phyloP scores from a whole-genome alignment of 208 protist species.

The Leishmania arabica region DNA sequence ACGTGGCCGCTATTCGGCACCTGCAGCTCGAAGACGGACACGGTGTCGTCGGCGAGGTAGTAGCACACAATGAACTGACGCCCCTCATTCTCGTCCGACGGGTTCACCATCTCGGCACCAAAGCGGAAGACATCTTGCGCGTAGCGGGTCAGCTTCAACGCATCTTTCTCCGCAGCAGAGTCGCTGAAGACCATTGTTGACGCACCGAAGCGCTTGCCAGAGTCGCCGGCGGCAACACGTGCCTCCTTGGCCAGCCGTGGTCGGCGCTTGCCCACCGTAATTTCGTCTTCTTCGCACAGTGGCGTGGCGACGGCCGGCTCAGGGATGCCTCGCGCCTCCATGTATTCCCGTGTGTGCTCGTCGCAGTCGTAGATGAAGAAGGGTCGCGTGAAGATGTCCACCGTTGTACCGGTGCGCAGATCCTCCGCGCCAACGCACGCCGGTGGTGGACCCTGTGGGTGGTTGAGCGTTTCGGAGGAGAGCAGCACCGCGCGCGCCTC shows the following conservation, averaged over 20 bases:
- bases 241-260: slow-evolving; percentile 18
- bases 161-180: slow-evolving; percentile 58
- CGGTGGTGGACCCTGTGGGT: slow-evolving; percentile 35
- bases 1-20: slow-evolving; percentile 93
- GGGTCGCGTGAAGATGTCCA: slow-evolving; percentile 80
- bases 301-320: slow-evolving; percentile 34
- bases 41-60: slow-evolving; percentile 96
- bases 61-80: slow-evolving; percentile 90
- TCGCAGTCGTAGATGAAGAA: slow-evolving; percentile 96
- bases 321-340: slow-evolving; percentile 52
- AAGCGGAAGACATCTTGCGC: slow-evolving; percentile 93
- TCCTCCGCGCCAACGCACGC: slow-evolving; percentile 75
- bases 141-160: slow-evolving; percentile 82
- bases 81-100: slow-evolving; percentile 56
- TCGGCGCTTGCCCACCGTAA: slow-evolving; percentile 31
- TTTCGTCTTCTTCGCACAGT: slow-evolving; percentile 46
- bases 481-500: slow-evolving; percentile 32
- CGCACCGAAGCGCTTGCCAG: slow-evolving; percentile 42
- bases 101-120: slow-evolving; percentile 61
- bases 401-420: slow-evolving; percentile 76
- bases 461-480: slow-evolving; percentile 74
- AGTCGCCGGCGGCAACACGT: neutral
- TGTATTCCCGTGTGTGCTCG: slow-evolving; percentile 89
- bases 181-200: slow-evolving; percentile 83
- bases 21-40: slow-evolving; percentile 91